Evolutionary conservation across 495 filamentous ascomycete genomes (phyloP), one percentile per base, ranked within the genome.

Genomic region (Amniculicola lignicola): DNA sequence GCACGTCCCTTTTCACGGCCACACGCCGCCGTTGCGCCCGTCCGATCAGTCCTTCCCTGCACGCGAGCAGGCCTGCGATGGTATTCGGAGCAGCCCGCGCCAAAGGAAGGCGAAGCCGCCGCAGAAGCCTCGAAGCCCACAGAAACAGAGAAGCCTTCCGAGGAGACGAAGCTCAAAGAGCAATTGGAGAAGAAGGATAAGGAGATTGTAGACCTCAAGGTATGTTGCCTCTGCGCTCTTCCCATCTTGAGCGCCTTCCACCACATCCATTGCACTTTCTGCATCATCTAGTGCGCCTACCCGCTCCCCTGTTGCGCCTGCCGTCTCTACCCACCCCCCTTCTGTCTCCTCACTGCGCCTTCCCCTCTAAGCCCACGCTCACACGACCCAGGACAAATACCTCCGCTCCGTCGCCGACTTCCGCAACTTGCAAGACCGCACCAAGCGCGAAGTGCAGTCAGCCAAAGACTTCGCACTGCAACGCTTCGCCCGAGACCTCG

Each of bases 351-450:
- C 52, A 59, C 56, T 14, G 14, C 9, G 12, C 27, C 12, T 29
- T 38, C 27, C 18, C 31, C 7, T 9, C n/a, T 16, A 29, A 16
- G 12, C 15, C 6, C 15, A 15, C n/a, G 29, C 5, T 25, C 29
- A 46, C 14, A 50, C 25, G 22, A 15, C 42, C 46, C 63, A 97
- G 93, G 92, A 97, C 72, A 90, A 86, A 74, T 95, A 87, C 70
- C 82, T 93, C 43, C 93, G 93, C 63, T 85, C 84, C 39, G 87
- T 96, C 56, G 93, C 93, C 69, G 93, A 97, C 59, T 97, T 91
- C 80, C 88, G 88, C 64, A 98, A 96, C 75, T 86, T 97, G 31
- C 91, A 96, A 77, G 89, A 95, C 59, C 88, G 93, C 63, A 92
- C 89, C 5, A 84, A 87, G 73, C 89, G 94, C 62, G 94, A 98